A percentile compares a stretch with the other conserved stretches of the same genome.
Conservation (phyloP, 495 filamentous ascomycete genomes). For the Podospora tetraspora region DNA sequence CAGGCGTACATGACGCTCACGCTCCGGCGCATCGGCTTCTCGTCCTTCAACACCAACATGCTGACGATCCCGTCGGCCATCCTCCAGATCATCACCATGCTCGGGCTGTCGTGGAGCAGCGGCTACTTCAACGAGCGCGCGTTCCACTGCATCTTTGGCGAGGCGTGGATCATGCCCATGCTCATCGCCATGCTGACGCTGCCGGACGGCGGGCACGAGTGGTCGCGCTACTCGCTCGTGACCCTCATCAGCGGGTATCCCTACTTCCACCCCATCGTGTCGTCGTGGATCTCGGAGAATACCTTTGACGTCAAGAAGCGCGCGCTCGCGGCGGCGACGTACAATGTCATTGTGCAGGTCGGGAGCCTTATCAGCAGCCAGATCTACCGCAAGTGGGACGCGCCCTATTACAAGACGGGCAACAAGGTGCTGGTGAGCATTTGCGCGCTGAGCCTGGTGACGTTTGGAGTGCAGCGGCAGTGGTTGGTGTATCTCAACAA, state of each 20-base stretch:
- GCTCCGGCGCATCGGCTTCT: slow-evolving; percentile 38
- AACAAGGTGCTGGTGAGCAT: slow-evolving; percentile 56
- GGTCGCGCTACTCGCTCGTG: slow-evolving; percentile 37
- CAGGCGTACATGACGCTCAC: slow-evolving; percentile 40
- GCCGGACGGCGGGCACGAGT: slow-evolving; percentile 33
- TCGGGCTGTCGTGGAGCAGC: slow-evolving; percentile 37
- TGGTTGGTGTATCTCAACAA: slow-evolving; percentile 54
- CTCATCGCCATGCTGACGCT: slow-evolving; percentile 36
- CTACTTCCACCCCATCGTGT: slow-evolving; percentile 44
- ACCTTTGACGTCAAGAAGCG: slow-evolving; percentile 51
- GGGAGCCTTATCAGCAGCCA: slow-evolving; percentile 56
- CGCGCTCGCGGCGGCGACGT: slow-evolving; percentile 51
- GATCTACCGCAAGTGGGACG: slow-evolving; percentile 55
- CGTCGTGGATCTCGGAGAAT: slow-evolving; percentile 42
- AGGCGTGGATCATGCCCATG: slow-evolving; percentile 46
- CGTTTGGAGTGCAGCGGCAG: slow-evolving; percentile 48
- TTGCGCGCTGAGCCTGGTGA: slow-evolving; percentile 41
- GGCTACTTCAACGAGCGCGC: slow-evolving; percentile 44
- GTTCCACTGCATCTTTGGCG: slow-evolving; percentile 39
- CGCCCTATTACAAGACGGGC: slow-evolving; percentile 55
- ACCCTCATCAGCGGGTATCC: slow-evolving; percentile 37
- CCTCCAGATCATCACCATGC: slow-evolving; percentile 42
- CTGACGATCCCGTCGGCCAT: slow-evolving; percentile 41
- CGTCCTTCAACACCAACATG: slow-evolving; percentile 45
- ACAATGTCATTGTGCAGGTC: slow-evolving; percentile 63